These are phyloP conservation scores for Periglandula ipomoeae DNA, from an alignment of 2,329 filamentous ascomycete genomes.

Conservation along the genomic window DNA sequence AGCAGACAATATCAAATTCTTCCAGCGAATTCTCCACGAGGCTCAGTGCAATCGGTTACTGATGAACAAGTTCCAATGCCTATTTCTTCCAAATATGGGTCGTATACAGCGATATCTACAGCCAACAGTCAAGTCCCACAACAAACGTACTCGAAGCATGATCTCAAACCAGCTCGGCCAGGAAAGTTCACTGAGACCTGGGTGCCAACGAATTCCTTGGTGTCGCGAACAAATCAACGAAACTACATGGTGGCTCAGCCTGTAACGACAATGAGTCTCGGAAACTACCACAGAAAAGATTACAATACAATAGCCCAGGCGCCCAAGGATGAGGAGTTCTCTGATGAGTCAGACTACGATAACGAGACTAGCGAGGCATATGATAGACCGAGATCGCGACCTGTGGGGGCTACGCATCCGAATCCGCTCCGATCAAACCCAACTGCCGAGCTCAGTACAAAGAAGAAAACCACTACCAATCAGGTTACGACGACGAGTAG, in stretches of 20 bases:
- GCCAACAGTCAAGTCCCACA: conserved; percentile 26
- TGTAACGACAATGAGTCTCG: conserved; percentile 7
- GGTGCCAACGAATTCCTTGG: conserved; percentile 44
- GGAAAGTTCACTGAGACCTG: conserved; percentile 46
- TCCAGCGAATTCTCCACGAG: conserved; percentile 32
- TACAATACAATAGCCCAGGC: conserved; percentile 40
- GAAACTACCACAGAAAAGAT: conserved; percentile 27
- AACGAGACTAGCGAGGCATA: conserved; percentile 24
- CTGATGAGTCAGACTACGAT: conserved; percentile 32
- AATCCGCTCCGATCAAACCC: conserved; percentile 48
- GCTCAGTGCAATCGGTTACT: conserved; percentile 33
- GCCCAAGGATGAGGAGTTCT: conserved; percentile 29
- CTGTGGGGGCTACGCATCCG: conserved; percentile 26
- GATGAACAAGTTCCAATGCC: conserved; percentile 38
- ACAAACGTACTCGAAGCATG: conserved; percentile 14
- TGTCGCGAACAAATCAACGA: conserved; percentile 45
- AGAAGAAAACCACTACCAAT: background rate
- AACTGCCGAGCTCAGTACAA: background rate
- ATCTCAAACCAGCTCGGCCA: conserved; percentile 24
- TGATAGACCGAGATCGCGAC: conserved; percentile 14
- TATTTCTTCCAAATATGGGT: conserved; percentile 27
- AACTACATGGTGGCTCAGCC: conserved; percentile 17
- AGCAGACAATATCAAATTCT: conserved; percentile 45
- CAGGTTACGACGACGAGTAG: background rate
- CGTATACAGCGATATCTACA: conserved; percentile 42